These are phyloP conservation scores for Skeletonema costatum DNA, from an alignment of 108 stramenopile genomes.

Conservation along the genomic window DNA sequence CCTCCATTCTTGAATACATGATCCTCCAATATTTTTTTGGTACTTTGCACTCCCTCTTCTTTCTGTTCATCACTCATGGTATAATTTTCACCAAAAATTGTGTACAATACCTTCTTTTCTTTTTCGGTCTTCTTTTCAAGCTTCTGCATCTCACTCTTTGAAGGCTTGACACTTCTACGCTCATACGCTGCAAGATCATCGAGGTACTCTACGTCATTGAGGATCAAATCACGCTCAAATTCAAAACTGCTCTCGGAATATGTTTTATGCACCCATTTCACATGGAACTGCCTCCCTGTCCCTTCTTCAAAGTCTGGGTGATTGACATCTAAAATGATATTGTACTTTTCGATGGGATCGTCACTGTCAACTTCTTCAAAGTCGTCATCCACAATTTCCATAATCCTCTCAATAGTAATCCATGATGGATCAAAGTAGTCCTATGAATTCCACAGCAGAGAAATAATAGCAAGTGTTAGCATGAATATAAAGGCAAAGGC, in stretches of 20 bases:
- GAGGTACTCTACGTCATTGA: constrained; percentile 76
- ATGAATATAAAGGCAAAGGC: neutral
- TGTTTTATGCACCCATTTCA: constrained; percentile 78
- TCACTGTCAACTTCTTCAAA: constrained; percentile 28
- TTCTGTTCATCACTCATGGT: constrained; percentile 41
- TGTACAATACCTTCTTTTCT: constrained; percentile 59
- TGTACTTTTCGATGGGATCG: constrained; percentile 30
- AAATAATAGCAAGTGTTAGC: neutral
- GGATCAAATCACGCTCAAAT: constrained; percentile 85
- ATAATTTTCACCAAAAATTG: constrained; percentile 69
- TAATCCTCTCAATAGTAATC: constrained; percentile 78
- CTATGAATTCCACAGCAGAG: constrained; percentile 4
- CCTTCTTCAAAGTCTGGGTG: constrained; percentile 64
- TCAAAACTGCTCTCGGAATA: constrained; percentile 77
- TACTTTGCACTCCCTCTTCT: constrained; percentile 54
- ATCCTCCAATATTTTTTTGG: constrained; percentile 55
- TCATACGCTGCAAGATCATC: constrained; percentile 59
- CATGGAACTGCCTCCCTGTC: constrained; percentile 74
- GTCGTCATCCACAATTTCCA: constrained; percentile 51
- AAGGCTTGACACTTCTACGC: constrained; percentile 57
- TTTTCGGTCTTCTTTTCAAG: constrained; percentile 31
- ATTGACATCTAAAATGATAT: constrained; percentile 77
- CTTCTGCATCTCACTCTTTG: constrained; percentile 41
- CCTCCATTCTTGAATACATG: constrained; percentile 79
- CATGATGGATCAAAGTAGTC: constrained; percentile 89